Base-by-base conservation (phyloP, 1,284 basidiomycete genomes). In the Moesziomyces antarcticus region DNA sequence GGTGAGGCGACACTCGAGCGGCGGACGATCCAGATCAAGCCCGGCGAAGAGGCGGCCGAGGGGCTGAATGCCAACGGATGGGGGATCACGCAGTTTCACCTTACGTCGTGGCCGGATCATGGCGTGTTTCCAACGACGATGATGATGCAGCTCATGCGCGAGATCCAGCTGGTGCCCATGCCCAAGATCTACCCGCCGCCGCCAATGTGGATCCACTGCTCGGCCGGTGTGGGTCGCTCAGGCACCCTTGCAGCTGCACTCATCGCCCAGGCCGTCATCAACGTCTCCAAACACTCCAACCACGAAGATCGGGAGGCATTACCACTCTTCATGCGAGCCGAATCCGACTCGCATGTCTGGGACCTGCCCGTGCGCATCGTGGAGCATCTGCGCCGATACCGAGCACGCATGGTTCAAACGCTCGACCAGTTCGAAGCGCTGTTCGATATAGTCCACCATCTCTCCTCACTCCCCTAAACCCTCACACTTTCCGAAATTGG, bases 61-160 rank as follows among this genome's bases (percentile, higher is more conserved):
- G n/a, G 35, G 30, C 10, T 21, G 20, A 43, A 41, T 14, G 7
- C 10, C 0, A 40, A 65, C 9, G 53, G 35, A 21, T 68, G 69
- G 69, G 27, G 49, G 3, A 78, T 93, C 80, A 88, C 87, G 33
- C 92, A 93, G 82, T 77, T 93, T 76, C 85, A 93, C 35, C 92
- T 91, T 75, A 85, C 87, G 14, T 88, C 89, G 3, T 94, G 93
- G 93, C 92, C 92, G 18, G 93, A 94, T 83, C 90, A 92, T 71
- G 91, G 92, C 44, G 88, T 92, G 5, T 91, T 92, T 22, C 84
- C 87, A 0, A 60, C 52, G 0, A 27, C 50, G 7, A 48, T 64
- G 13, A 50, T 82, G n/a, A 41, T 72, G 3, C 52, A 64, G n/a
- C 71, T 82, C 14, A 66, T 73, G 54, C 21, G 37, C 21, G 54